These are phyloP conservation scores for Yamadazyma sp. DNA, from an alignment of 805 yeast genomes.

Conservation along the genomic window DNA sequence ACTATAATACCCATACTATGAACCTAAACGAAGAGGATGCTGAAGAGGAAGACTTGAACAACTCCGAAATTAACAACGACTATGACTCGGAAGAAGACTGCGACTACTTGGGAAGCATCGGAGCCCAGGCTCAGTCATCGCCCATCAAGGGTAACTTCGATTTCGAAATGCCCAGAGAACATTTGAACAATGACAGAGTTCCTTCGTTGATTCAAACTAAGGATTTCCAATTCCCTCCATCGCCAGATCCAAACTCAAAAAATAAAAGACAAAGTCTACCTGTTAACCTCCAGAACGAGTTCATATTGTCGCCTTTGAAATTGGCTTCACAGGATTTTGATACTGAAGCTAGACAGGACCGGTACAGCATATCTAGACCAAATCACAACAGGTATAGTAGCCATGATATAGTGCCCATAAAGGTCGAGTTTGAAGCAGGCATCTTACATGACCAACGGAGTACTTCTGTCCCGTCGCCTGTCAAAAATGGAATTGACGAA, in stretches of 20 bases:
- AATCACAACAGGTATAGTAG: constrained; percentile 42
- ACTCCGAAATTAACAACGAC: neutral
- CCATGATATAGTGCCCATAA: constrained; percentile 43
- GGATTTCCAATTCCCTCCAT: constrained; percentile 29
- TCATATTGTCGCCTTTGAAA: constrained; percentile 44
- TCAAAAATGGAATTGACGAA: constrained; percentile 6
- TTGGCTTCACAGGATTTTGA: constrained; percentile 24
- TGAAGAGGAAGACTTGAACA: constrained; percentile 18
- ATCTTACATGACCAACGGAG: constrained; percentile 19
- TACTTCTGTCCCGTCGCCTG: constrained; percentile 20
- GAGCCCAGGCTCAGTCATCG: constrained; percentile 19
- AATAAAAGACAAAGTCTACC: constrained; percentile 36
- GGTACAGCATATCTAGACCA: constrained; percentile 32
- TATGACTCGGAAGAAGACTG: constrained; percentile 12
- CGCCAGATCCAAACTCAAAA: constrained; percentile 32
- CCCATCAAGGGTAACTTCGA: constrained; percentile 16
- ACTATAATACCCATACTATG: constrained; percentile 23
- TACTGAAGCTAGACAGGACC: constrained; percentile 15
- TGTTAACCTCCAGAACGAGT: constrained; percentile 30
- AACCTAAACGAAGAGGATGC: constrained; percentile 23
- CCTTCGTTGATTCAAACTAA: constrained; percentile 17
- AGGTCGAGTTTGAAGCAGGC: constrained; percentile 41
- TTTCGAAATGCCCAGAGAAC: constrained; percentile 17
- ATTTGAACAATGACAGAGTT: constrained; percentile 7
- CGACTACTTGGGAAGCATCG: constrained; percentile 8